These are phyloP conservation scores for Phialemoniopsis sp. DNA, from an alignment of 2,329 filamentous ascomycete genomes.

Conservation along the genomic window DNA sequence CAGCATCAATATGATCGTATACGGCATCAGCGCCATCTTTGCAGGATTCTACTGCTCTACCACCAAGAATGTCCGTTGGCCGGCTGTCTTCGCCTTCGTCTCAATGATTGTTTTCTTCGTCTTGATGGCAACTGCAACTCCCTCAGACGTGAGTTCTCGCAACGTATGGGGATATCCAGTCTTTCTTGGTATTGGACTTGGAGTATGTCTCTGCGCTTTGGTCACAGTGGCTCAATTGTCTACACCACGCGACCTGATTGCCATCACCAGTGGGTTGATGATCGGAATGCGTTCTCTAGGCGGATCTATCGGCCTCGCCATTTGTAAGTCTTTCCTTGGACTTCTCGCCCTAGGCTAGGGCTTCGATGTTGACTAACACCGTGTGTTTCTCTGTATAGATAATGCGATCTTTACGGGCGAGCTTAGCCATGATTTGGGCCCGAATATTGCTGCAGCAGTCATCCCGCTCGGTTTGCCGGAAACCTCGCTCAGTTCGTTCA, in stretches of 20 bases:
- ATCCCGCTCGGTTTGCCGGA: slow-evolving; percentile 4
- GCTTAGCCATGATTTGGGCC: slow-evolving; percentile 1
- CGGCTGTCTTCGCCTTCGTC: slow-evolving; percentile 18
- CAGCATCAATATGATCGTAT: slow-evolving; percentile 24
- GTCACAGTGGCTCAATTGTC: slow-evolving; percentile 33
- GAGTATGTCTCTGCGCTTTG: slow-evolving; percentile 26
- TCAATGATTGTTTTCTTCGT: slow-evolving; percentile 20
- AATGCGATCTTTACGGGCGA: slow-evolving; percentile 20
- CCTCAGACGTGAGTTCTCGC: slow-evolving; percentile 11
- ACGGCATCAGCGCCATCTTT: slow-evolving; percentile 19
- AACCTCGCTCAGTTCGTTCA: slow-evolving; percentile 1
- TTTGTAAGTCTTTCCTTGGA: no score
- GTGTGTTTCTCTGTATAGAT: no score
- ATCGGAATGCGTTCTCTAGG: slow-evolving; percentile 36
- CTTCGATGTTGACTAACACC: no score
- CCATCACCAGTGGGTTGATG: slow-evolving; percentile 21
- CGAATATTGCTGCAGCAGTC: slow-evolving; percentile 4
- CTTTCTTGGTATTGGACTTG: slow-evolving; percentile 26
- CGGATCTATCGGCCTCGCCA: slow-evolving; percentile 42
- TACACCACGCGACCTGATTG: slow-evolving; percentile 28
- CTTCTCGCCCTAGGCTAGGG: no score
- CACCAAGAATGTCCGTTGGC: slow-evolving; percentile 19
- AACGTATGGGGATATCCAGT: slow-evolving; percentile 30
- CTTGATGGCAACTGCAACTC: slow-evolving; percentile 23
- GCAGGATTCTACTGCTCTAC: slow-evolving; percentile 24